Evolutionary conservation across 768 basidiomycete genomes (phyloP), one percentile per base, ranked within the genome.

Genomic region (Termitomyces sp.): DNA sequence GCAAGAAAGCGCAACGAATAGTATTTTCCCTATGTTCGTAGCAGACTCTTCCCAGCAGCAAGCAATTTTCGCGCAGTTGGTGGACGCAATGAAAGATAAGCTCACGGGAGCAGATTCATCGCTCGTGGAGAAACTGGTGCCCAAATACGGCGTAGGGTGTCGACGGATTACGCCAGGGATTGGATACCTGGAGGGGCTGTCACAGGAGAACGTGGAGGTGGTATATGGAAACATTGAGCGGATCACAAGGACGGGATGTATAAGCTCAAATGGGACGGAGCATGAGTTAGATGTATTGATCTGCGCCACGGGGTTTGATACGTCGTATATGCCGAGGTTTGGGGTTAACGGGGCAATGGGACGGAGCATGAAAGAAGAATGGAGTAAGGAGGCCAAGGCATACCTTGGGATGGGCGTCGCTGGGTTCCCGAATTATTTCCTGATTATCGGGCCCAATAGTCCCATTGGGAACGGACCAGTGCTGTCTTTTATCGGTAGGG

Each of bases 111-210:
- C 74, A 57, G 75, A 71, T 55, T 72, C 75, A 0, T 70, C 71
- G 66, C 77, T 84, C 36, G 72, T 74, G 18, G 75, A 76, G 22
- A 68, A 74, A 52, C 42, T 75, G 27, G 70, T 74, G 16, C 74
- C 73, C 1, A 62, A 56, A n/a, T 75, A 69, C 61, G 65, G 64
- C 5, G 66, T 74, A 7, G 73, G 74, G 3, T 75, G 74, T 52
- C 57, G 71, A 12, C 62, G 74, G 49, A 64, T 73, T 5, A 74
- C 73, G 12, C 72, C 73, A 10, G 73, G 72, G 0, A 62, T 67
- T 27, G 67, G 67, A 8, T 74, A 73, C 54, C 68, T 75, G 8
- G 72, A 75, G 56, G 63, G 69, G 0, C 57, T 75, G 12, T 58
- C 58, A 1, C 62, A 66, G 24, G 66, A 71, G 10, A 72, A 74